Conservation (phyloP, 164 flowering plant genomes). For the Stephania japonica region DNA sequence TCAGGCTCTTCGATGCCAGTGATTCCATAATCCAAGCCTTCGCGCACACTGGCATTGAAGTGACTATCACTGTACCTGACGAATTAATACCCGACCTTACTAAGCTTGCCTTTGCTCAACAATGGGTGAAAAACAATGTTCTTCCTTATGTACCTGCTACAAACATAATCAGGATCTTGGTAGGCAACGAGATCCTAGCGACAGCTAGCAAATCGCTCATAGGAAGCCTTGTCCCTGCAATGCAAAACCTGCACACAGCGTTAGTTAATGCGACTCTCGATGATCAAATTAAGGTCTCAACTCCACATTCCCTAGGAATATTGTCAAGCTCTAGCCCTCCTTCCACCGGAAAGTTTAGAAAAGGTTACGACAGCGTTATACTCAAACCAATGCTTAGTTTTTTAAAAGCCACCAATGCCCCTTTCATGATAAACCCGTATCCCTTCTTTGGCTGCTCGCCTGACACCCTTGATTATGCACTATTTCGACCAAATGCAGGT, state of each 20-base stretch:
- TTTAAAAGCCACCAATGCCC: conserved; percentile 49
- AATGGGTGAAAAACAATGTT: conserved; percentile 49
- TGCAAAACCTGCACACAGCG: conserved; percentile 66
- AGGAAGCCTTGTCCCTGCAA: conserved; percentile 59
- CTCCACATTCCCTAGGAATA: conserved; percentile 76
- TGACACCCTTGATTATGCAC: conserved; percentile 53
- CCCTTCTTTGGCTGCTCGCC: conserved; percentile 62
- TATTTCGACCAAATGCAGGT: conserved; percentile 57
- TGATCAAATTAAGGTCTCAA: conserved; percentile 52
- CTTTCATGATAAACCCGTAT: conserved; percentile 75
- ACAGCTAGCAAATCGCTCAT: conserved; percentile 45
- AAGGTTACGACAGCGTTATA: conserved; percentile 55
- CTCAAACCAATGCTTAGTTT: conserved; percentile 60
- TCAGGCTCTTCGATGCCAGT: conserved; percentile 59
- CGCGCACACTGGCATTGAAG: conserved; percentile 56
- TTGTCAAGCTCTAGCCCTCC: conserved; percentile 69
- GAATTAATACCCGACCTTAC: conserved; percentile 56
- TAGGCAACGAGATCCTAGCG: conserved; percentile 76
- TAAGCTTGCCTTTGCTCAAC: conserved; percentile 39
- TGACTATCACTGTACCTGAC: conserved; percentile 62
- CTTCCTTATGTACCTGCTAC: conserved; percentile 51
- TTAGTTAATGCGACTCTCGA: conserved; percentile 44
- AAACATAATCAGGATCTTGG: conserved; percentile 53
- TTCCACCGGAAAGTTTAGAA: conserved; percentile 58
- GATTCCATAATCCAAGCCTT: conserved; percentile 51